A percentile compares a stretch with the other conserved stretches of the same genome.
Conservation (phyloP, 192 early-diverging fungal species). For the Coemansia reversa region DNA sequence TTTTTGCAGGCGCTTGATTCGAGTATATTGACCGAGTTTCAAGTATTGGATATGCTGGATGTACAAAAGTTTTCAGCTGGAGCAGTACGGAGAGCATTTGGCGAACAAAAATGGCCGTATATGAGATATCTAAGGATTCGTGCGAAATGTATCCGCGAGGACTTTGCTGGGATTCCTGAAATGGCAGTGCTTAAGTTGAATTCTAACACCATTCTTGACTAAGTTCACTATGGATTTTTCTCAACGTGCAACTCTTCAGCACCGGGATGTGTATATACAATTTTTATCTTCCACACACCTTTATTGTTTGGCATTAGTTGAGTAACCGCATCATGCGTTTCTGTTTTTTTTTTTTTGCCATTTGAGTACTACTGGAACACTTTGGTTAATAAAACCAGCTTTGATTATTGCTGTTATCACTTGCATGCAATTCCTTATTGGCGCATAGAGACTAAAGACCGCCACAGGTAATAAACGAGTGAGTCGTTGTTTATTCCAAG, state of each 20-base stretch:
- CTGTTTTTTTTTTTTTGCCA: neutral
- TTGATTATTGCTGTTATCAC: too few species aligned
- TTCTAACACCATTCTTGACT: slow-evolving; percentile 41
- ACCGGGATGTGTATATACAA: slow-evolving; percentile 11
- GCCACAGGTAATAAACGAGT: neutral
- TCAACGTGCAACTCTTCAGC: neutral
- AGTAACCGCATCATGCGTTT: too few species aligned
- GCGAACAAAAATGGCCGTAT: slow-evolving; percentile 42
- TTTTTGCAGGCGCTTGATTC: slow-evolving; percentile 48
- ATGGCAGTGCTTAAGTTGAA: slow-evolving; percentile 50
- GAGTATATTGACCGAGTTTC: slow-evolving; percentile 25
- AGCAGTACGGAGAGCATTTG: slow-evolving; percentile 43
- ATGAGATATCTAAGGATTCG: slow-evolving; percentile 49
- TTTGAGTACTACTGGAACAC: neutral
- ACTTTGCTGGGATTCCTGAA: slow-evolving; percentile 45
- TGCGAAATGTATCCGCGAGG: slow-evolving; percentile 35
- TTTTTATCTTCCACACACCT: neutral
- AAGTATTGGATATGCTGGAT: slow-evolving; percentile 55
- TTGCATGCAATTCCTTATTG: neutral
- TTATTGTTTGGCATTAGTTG: neutral
- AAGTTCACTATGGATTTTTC: neutral
- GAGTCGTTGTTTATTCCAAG: neutral
- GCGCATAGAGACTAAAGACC: neutral
- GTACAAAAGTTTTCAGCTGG: slow-evolving; percentile 51
- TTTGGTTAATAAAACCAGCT: neutral